phyloP scores from a whole-genome alignment of 305 asterid species.

The Fraxinus platypoda region DNA sequence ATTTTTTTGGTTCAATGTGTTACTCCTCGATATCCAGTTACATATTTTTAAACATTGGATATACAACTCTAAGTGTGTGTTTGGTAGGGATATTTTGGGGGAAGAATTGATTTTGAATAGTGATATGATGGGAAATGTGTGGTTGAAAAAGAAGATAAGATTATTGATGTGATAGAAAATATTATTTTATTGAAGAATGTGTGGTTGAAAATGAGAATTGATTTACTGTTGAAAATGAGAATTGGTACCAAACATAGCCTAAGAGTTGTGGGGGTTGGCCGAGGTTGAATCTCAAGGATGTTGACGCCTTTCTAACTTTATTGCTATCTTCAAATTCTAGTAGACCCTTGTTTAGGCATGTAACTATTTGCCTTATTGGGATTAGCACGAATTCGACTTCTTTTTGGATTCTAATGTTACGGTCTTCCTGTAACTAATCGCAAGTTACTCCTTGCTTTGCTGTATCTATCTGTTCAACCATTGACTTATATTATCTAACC shows the following conservation, averaged over 20 bases:
- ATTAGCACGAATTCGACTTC: not conserved
- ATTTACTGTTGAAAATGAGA: no score
- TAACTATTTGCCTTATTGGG: not conserved
- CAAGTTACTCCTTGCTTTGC: not conserved
- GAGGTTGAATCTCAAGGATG: not conserved
- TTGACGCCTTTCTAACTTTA: not conserved
- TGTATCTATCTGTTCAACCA: constrained; percentile 19
- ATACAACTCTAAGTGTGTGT: not conserved
- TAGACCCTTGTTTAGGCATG: not conserved
- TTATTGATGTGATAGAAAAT: no score
- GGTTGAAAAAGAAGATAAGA: no score
- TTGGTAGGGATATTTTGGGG: no score
- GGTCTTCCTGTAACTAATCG: not conserved
- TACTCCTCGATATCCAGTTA: not conserved
- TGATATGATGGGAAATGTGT: no score
- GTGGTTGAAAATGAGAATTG: no score
- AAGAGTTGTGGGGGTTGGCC: not conserved
- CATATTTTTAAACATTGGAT: not conserved
- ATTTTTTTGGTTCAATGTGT: not conserved
- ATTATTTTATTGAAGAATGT: no score
- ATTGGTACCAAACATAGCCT: no score
- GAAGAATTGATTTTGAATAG: no score
- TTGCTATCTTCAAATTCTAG: not conserved
- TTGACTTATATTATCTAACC: constrained; percentile 20
- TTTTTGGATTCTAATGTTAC: not conserved